Evolutionary conservation across 306 rosid species (phyloP).

Genomic region (Crotalaria pallida): DNA sequence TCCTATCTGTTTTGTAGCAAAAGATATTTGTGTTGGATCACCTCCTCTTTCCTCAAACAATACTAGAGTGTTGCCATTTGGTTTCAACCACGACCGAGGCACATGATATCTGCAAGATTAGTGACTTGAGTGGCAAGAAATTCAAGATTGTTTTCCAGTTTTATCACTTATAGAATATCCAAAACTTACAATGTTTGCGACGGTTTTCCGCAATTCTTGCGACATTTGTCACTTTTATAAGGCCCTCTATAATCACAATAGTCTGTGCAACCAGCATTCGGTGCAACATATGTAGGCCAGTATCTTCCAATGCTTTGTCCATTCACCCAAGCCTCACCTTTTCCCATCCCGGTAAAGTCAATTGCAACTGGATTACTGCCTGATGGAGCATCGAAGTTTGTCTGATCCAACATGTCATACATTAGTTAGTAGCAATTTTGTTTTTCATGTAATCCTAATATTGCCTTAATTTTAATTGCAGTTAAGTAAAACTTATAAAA

Average conservation of each 20-base stretch:
- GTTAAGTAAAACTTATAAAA: too few species aligned
- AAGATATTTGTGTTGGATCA: constrained; percentile 68
- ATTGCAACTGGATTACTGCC: constrained; percentile 80
- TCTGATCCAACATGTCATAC: constrained; percentile 42
- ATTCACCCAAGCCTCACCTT: constrained; percentile 98
- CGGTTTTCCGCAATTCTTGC: constrained; percentile 79
- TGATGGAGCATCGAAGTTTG: constrained; percentile 60
- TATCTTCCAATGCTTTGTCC: constrained; percentile 96
- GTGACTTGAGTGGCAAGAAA: constrained; percentile 1
- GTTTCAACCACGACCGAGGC: constrained; percentile 70
- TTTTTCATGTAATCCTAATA: too few species aligned
- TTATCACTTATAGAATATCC: background rate
- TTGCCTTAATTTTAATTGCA: too few species aligned
- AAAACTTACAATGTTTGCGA: constrained; percentile 69
- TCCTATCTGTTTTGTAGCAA: constrained; percentile 54
- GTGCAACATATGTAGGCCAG: constrained; percentile 67
- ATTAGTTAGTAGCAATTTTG: constrained; percentile 22
- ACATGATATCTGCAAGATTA: constrained; percentile 66
- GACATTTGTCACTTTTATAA: constrained; percentile 74
- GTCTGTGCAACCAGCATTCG: constrained; percentile 48
- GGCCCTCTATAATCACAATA: constrained; percentile 70
- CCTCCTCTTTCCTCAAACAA: constrained; percentile 85
- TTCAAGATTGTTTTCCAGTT: constrained; percentile 2
- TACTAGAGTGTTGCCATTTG: constrained; percentile 62
- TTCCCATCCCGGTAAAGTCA: constrained; percentile 91